Evolutionary conservation across 331 rosid genomes (phyloP).

Genomic region (Ulmus americana): DNA sequence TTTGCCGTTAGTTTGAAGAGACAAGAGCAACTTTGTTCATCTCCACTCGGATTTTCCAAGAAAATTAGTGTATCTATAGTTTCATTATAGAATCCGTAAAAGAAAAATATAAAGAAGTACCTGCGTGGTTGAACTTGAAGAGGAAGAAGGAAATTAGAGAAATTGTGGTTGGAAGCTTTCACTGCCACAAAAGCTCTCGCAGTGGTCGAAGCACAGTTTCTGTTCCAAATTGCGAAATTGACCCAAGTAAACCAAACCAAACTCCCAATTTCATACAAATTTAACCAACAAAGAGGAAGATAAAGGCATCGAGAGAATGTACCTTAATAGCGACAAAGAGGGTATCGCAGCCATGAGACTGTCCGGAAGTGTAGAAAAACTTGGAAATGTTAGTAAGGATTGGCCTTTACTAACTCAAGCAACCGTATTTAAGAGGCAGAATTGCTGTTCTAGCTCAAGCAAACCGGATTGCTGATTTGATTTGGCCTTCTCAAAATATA

Average conservation of each 20-base stretch:
- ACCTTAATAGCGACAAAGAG: conserved; percentile 45
- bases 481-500: too few species aligned
- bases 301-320: conserved; percentile 6
- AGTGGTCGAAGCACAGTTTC: conserved; percentile 40
- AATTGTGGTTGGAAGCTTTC: conserved; percentile 33
- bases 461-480: too few species aligned
- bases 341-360: conserved; percentile 44
- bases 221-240: conserved; percentile 13
- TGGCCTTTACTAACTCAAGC: too few species aligned
- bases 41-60: background rate
- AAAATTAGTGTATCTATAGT: background rate
- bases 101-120: conserved; percentile 14
- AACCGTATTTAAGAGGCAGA: too few species aligned
- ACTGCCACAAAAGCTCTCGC: conserved; percentile 41
- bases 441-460: too few species aligned
- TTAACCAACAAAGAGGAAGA: background rate
- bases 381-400: too few species aligned
- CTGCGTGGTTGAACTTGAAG: conserved; percentile 40
- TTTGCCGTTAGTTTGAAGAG: background rate
- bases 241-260: background rate
- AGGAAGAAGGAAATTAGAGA: conserved; percentile 36
- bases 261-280: background rate
- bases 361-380: background rate
- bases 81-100: background rate
- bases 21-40: background rate